Conservation (phyloP, 768 basidiomycete genomes). For the Udeniomyces megalosporus region DNA sequence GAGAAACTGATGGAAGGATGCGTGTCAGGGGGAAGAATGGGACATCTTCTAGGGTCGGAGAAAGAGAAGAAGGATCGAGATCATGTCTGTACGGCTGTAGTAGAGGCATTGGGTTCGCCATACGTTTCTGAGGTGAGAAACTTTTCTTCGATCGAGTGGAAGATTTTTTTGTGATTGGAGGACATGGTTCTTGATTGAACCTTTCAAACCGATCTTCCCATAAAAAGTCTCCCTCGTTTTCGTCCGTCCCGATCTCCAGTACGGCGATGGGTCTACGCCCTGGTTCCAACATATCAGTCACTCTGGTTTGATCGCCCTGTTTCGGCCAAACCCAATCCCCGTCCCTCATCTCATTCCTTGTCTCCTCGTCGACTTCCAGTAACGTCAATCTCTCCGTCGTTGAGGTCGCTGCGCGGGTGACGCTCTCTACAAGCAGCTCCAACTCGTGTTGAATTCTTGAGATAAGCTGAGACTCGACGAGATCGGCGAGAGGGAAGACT, state of each 20-base stretch:
- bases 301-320: no score
- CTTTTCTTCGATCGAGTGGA: neutral
- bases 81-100: neutral
- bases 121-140: neutral
- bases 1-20: neutral
- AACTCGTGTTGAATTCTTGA: neutral
- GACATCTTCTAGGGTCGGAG: neutral
- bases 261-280: neutral
- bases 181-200: no score
- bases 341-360: neutral
- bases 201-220: no score
- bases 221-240: neutral
- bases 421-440: neutral
- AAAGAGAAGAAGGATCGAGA: neutral
- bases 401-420: neutral
- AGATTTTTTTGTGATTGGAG: neutral
- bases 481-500: no score
- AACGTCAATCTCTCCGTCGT: neutral
- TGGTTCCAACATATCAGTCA: neutral
- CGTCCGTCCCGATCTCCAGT: neutral
- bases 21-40: neutral
- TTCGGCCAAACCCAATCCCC: constrained; percentile 4
- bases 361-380: neutral
- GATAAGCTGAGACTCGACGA: neutral
- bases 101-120: neutral